These are phyloP conservation scores for Huntiella bhutanensis DNA, from an alignment of 2,329 filamentous ascomycete species.

Conservation along the genomic window DNA sequence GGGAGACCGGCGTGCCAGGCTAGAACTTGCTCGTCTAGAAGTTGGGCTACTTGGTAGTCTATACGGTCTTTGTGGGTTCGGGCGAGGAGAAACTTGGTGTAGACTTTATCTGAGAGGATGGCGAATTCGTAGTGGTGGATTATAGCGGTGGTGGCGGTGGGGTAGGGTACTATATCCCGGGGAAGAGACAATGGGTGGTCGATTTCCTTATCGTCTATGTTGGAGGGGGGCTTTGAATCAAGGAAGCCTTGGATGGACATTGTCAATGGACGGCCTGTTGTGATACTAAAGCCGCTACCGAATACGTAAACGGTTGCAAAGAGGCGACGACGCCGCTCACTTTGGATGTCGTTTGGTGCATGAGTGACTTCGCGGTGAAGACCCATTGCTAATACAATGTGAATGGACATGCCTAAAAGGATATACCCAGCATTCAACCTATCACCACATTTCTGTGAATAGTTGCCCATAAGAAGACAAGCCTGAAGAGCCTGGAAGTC, in stretches of 20 bases:
- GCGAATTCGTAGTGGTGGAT: slow-evolving; percentile 24
- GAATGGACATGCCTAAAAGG: slow-evolving; percentile 29
- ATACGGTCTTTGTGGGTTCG: slow-evolving; percentile 19
- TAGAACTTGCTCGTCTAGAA: slow-evolving; percentile 20
- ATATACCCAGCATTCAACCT: slow-evolving; percentile 33
- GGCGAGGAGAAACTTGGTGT: slow-evolving; percentile 22
- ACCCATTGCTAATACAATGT: slow-evolving; percentile 31
- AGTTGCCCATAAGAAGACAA: slow-evolving; percentile 26
- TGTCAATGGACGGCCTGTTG: slow-evolving; percentile 24
- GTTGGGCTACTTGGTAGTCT: slow-evolving; percentile 20
- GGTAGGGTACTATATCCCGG: slow-evolving; percentile 17
- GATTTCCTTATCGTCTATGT: slow-evolving; percentile 23
- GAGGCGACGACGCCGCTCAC: slow-evolving; percentile 20
- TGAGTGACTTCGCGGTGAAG: slow-evolving; percentile 27
- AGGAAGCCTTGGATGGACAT: slow-evolving; percentile 23
- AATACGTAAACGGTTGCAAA: slow-evolving; percentile 26
- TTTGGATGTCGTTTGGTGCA: slow-evolving; percentile 18
- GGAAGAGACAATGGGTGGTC: slow-evolving; percentile 11
- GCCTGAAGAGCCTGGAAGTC: slow-evolving; percentile 27
- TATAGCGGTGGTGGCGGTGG: slow-evolving; percentile 23
- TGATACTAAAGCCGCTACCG: slow-evolving; percentile 28
- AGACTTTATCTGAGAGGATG: slow-evolving; percentile 22
- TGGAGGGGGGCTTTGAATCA: slow-evolving; percentile 24
- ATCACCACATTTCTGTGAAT: slow-evolving; percentile 29
- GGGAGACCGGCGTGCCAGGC: slow-evolving; percentile 19